Evolutionary conservation across 768 basidiomycete genomes (phyloP).

Genomic region (Rhizopogon vesiculosus): DNA sequence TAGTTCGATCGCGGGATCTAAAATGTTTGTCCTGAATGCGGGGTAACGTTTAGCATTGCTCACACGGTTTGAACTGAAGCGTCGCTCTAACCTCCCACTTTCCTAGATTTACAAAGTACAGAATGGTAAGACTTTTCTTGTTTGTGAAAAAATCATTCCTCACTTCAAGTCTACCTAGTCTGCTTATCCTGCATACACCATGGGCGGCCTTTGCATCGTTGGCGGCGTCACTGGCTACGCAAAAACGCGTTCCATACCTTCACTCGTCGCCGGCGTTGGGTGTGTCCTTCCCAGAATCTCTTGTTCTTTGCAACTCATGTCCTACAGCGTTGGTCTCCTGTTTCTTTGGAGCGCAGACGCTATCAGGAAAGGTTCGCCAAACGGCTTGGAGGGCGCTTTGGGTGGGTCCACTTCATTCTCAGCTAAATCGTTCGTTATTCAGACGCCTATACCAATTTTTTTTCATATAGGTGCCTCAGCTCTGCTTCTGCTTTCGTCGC

Average conservation of each 20-base stretch:
- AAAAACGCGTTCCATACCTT: constrained; percentile 73
- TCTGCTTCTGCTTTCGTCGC: constrained; percentile 66
- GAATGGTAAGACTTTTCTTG: background rate
- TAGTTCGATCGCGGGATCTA: no score
- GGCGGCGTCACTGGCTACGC: constrained; percentile 74
- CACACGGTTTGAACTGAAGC: no score
- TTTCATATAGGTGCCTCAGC: constrained; percentile 62
- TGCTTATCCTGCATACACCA: constrained; percentile 75
- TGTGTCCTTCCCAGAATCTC: constrained; percentile 27
- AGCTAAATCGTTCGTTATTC: background rate
- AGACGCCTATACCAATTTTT: background rate
- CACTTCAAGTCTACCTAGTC: constrained; percentile 40
- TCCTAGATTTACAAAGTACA: no score
- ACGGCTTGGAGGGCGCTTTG: constrained; percentile 76
- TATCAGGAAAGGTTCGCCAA: constrained; percentile 66
- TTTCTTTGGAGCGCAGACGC: constrained; percentile 77
- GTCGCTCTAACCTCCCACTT: background rate
- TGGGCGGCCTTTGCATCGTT: constrained; percentile 71
- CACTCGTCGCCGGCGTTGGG: constrained; percentile 79
- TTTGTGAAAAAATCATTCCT: background rate
- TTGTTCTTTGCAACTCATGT: background rate
- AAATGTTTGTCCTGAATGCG: no score
- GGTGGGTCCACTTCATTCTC: constrained; percentile 39
- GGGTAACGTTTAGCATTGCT: no score
- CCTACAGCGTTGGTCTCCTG: constrained; percentile 63